Base-by-base conservation (phyloP, 306 rosid species). In the Hippophae gyantsensis region DNA sequence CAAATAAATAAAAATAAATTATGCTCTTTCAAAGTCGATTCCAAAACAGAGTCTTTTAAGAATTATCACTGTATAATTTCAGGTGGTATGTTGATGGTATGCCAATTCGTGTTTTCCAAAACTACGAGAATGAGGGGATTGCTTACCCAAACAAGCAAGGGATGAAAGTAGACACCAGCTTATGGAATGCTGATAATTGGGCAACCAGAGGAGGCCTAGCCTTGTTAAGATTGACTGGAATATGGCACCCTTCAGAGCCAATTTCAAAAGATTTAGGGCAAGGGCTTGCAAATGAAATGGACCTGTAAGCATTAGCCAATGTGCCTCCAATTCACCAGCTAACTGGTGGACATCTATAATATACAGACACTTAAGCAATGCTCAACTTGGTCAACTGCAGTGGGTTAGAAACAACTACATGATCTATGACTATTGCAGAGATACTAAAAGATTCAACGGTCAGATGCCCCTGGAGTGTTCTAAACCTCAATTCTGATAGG, bases 151-250 rank as follows among this genome's bases (percentile, higher is more conserved):
- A 63, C 81, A 65, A 75, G 71, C 90, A 86, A 73, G 97, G 94
- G 54, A 86, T 90, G 95, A 75, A n/a, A 56, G 85, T 70, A 43
- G 72, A 86, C 53, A 61, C 89, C 41, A 90, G 82, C 69, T 64
- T 90, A 57, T 87, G 90, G 88, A 72, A 89, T 64, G 95, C 86
- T 12, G 90, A 86, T 68, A 61, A 79, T 48, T 83, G 95, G 97
- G 95, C 95, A 51, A 90, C 95, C 1, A 75, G 81, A 70, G 97
- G 97, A 12, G 95, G 95, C 10, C 70, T 78, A 94, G 95, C 10
- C 70, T 78, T 38, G 82, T 54, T 6, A 82, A 90, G 78, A 78
- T 73, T n/a, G 64, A 86, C 48, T 86, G 94, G 95, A 68, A 11
- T 13, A 6, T 38, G 58, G 76, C 95, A n/a, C 97, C 95, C 27